These are phyloP conservation scores for Talaromyces sp. DNA, from an alignment of 2,329 filamentous ascomycete species.

Conservation along the genomic window DNA sequence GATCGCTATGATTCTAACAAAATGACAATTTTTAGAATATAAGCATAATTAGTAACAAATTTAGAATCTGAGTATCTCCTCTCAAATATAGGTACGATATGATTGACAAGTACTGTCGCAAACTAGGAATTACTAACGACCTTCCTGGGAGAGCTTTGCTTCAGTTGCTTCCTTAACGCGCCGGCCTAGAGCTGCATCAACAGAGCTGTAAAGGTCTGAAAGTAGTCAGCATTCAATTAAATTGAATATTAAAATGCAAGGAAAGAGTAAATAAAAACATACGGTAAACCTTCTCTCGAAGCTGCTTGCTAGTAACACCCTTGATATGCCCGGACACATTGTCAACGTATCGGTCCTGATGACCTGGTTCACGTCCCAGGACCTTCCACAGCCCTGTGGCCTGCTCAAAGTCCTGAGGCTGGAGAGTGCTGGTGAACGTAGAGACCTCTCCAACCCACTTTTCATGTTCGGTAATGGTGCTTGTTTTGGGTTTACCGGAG, in stretches of 20 bases:
- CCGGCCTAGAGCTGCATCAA: conserved; percentile 52
- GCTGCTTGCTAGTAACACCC: conserved; percentile 21
- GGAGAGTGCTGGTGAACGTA: conserved; percentile 26
- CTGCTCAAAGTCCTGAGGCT: conserved; percentile 32
- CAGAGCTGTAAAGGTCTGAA: conserved; percentile 25
- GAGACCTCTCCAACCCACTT: conserved; percentile 31
- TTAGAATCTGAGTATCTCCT: neutral
- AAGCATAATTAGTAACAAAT: neutral
- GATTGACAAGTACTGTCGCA: neutral
- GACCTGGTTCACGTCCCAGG: conserved; percentile 30
- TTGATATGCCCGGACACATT: conserved; percentile 28
- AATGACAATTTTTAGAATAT: neutral
- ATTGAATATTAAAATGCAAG: neutral
- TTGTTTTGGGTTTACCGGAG: conserved; percentile 23
- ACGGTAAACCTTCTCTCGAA: conserved; percentile 31
- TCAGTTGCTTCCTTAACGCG: conserved; percentile 55
- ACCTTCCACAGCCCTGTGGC: conserved; percentile 32
- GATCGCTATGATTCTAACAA: neutral
- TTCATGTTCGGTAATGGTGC: conserved; percentile 25
- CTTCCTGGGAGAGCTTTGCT: conserved; percentile 17
- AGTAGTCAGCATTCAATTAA: neutral
- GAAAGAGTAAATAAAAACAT: conserved; percentile 12
- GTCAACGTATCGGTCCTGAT: conserved; percentile 31
- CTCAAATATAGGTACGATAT: neutral
- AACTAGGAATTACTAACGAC: neutral